Evolutionary conservation across 169 alveolate genomes (phyloP), one percentile per base, ranked within the genome.

Genomic region (Babesia bovis): DNA sequence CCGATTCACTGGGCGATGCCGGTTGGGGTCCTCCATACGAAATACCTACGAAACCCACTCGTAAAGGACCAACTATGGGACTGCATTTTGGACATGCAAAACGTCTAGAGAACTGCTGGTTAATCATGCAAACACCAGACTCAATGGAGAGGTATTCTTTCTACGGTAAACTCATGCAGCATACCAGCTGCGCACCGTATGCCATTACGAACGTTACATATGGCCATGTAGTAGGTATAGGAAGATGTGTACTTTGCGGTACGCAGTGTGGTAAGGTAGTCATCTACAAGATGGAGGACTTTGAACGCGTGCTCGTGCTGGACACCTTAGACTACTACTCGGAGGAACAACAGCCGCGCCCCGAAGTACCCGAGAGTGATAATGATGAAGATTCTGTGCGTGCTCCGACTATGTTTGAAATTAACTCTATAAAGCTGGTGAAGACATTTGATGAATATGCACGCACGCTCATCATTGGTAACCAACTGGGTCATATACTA

Each of bases 151-250:
- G 86, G 26, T 78, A 81, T 41, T 71, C 82, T 36, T 57, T 72
- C 41, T 59, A 81, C 66, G 66, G 68, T n/a, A 71, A 71, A 30
- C 51, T 87, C 59, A 55, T 84, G 51, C 93, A 89, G 53, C 90
- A 85, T 55, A 82, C 58, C 49, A 82, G 89, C 26, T 79, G 83
- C 30, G 67, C 79, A 47, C 93, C 93, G 6, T 77, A 78, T 56
- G 85, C 89, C 21, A 79, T 89, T 28, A 89, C 93, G 4, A 85
- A 76, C 42, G 79, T 83, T 38, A 51, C 86, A 25, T 71, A 60
- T 53, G 93, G 93, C 0, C 82, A 84, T 41, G 85, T 89, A 35
- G 91, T 81, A 5, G 93, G 93, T 10, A 89, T 84, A 19, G 93
- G 93, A 0, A 75, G 83, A 55, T 84, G 82, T 0, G 72, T 67